These are phyloP conservation scores for Musa beccarii DNA, from an alignment of 176 grass and related monocot genomes.

Conservation along the genomic window DNA sequence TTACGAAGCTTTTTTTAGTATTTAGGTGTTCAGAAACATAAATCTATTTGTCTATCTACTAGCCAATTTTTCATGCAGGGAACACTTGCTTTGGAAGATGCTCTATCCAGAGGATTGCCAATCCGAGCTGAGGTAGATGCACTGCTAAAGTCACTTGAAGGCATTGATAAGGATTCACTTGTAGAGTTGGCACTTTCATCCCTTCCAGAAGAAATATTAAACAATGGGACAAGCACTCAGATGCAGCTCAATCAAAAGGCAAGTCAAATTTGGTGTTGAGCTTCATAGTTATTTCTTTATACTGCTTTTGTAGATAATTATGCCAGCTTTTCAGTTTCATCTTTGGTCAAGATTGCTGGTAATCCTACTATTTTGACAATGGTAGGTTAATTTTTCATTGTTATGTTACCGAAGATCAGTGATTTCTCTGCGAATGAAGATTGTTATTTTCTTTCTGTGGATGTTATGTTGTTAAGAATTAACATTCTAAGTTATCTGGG, in stretches of 20 bases:
- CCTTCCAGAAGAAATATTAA: slow-evolving; percentile 73
- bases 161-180: slow-evolving; percentile 93
- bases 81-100: slow-evolving; percentile 77
- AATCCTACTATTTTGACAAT: not conserved
- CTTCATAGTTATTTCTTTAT: not conserved
- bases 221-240: slow-evolving; percentile 57
- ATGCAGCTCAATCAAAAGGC: slow-evolving; percentile 80
- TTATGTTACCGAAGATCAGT: not conserved
- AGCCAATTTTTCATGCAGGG: slow-evolving; percentile 29
- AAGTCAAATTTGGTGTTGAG: slow-evolving; percentile 19
- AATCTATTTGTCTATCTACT: not conserved
- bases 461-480: too few relatives aligned
- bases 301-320: not conserved
- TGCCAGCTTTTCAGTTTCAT: not conserved
- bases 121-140: slow-evolving; percentile 59
- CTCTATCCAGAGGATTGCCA: slow-evolving; percentile 73
- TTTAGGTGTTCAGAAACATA: not conserved
- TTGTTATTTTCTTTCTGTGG: too few relatives aligned
- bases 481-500: too few relatives aligned
- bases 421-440: not conserved
- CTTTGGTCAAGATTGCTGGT: not conserved
- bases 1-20: not conserved
- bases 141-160: slow-evolving; percentile 64
- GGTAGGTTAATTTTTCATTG: not conserved
- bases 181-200: slow-evolving; percentile 74